Percentiles rank a stretch among this genome's conserved stretches.
Conservation (phyloP, 768 basidiomycete genomes). For the Mycena indigotica region DNA sequence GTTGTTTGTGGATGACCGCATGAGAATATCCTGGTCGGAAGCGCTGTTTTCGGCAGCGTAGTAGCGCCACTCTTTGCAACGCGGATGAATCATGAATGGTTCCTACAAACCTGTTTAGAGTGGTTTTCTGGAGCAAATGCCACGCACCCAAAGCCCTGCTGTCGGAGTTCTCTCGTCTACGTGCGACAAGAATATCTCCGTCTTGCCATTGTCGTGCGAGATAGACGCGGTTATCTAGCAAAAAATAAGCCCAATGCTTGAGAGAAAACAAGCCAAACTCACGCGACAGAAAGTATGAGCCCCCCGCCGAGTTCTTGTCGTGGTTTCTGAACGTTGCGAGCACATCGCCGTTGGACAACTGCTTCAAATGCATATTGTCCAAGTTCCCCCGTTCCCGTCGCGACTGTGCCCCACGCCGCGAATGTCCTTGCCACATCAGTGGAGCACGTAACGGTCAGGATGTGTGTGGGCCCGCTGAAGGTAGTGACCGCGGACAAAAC, state of each 20-base stretch:
- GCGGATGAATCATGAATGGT: conserved; percentile 25
- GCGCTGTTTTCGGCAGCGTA: conserved; percentile 24
- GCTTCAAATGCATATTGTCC: conserved; percentile 9
- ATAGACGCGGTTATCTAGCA: conserved; percentile 24
- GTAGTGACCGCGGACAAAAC: not conserved
- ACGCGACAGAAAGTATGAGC: conserved; percentile 13
- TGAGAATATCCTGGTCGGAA: conserved; percentile 27
- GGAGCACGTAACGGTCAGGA: conserved; percentile 8
- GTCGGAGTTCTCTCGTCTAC: conserved; percentile 18
- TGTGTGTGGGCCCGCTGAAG: conserved; percentile 10
- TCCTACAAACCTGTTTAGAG: conserved; percentile 13
- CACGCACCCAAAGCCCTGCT: conserved; percentile 25
- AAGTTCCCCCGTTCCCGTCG: conserved; percentile 10
- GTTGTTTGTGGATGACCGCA: conserved; percentile 24
- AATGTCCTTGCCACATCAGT: conserved; percentile 13
- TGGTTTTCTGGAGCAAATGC: not conserved
- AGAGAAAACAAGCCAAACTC: not conserved
- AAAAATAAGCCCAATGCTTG: not conserved
- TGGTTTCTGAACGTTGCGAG: conserved; percentile 15
- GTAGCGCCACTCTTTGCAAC: conserved; percentile 21
- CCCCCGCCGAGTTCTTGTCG: conserved; percentile 1
- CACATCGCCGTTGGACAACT: conserved; percentile 13
- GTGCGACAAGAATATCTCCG: conserved; percentile 26
- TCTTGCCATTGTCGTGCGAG: conserved; percentile 21
- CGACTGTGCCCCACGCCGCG: conserved; percentile 8